A percentile compares a stretch with the other conserved stretches of the same genome.
phyloP scores from a whole-genome alignment of 2,329 filamentous ascomycete genomes.

The Pseudogymnoascus pannorum region DNA sequence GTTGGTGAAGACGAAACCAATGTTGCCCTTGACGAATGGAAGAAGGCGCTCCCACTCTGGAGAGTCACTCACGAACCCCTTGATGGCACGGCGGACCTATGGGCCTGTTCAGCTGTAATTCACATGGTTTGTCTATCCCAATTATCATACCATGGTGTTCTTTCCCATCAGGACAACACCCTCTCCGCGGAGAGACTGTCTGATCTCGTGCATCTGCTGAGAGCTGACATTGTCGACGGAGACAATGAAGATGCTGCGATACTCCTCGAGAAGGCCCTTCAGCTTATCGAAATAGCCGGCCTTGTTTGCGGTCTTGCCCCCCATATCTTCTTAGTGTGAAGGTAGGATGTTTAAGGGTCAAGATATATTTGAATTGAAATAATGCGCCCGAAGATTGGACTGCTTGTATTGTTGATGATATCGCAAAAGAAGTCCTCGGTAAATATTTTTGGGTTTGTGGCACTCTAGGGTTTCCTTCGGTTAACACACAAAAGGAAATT shows the following conservation, averaged over 20 bases:
- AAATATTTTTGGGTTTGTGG: conserved; percentile 9
- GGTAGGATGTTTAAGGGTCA: conserved; percentile 98
- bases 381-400: conserved; percentile 16
- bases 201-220: conserved; percentile 99
- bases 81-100: conserved; percentile 90
- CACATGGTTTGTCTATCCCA: conserved; percentile 3
- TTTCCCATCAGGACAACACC: conserved; percentile 98
- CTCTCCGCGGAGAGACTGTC: conserved; percentile 79
- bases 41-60: conserved; percentile 98
- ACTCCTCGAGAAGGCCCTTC: conserved; percentile 92
- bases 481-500: background rate
- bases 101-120: conserved; percentile 4
- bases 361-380: conserved; percentile 24
- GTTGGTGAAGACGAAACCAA: conserved; percentile 99
- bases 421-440: conserved; percentile 9
- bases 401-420: conserved; percentile 11
- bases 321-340: conserved; percentile 97
- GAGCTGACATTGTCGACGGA: conserved; percentile 99
- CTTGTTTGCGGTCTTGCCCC: conserved; percentile 94
- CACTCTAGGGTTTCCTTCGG: conserved; percentile 7
- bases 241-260: conserved; percentile 97
- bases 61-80: conserved; percentile 82
- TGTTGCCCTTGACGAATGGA: conserved; percentile 92
- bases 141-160: conserved; percentile 87
- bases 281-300: conserved; percentile 99